Conservation (phyloP, 176 grass and related monocot species). For the Paspalum vaginatum region DNA sequence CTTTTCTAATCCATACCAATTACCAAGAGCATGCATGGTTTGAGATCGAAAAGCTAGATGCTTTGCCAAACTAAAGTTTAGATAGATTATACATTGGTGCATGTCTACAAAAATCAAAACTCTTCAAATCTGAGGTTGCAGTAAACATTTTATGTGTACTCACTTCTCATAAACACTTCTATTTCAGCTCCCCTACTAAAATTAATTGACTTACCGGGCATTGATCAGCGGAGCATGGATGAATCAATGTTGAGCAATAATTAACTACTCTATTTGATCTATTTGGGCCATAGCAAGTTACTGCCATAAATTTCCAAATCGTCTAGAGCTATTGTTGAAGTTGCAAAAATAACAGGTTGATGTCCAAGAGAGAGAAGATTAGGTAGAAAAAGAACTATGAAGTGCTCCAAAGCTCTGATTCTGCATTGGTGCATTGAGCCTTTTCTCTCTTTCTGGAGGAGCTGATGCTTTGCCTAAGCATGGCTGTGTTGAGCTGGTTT, state of each 20-base stretch:
- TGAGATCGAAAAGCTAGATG: background rate
- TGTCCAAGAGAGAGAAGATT: too few relatives aligned
- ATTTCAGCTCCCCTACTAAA: slow-evolving; percentile 75
- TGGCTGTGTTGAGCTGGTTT: too few relatives aligned
- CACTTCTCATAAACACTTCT: slow-evolving; percentile 29
- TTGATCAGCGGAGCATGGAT: slow-evolving; percentile 78
- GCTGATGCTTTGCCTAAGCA: too few relatives aligned
- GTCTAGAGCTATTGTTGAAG: background rate
- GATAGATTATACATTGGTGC: too few relatives aligned
- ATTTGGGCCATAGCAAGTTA: background rate
- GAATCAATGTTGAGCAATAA: slow-evolving; percentile 61
- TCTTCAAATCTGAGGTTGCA: slow-evolving; percentile 7
- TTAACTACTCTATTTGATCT: background rate
- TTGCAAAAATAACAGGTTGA: slow-evolving; percentile 25
- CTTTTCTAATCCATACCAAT: background rate
- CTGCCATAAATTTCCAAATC: background rate
- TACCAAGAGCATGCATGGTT: background rate
- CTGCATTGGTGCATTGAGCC: too few relatives aligned
- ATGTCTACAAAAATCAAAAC: too few relatives aligned
- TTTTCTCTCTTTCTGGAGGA: too few relatives aligned
- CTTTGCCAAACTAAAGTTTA: background rate
- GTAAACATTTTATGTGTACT: background rate
- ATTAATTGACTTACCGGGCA: slow-evolving; percentile 79
- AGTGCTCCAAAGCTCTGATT: too few relatives aligned
- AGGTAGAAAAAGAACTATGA: too few relatives aligned